These are phyloP conservation scores for Hibiscus tridactylites DNA, from an alignment of 345 rosid genomes.

Conservation along the genomic window DNA sequence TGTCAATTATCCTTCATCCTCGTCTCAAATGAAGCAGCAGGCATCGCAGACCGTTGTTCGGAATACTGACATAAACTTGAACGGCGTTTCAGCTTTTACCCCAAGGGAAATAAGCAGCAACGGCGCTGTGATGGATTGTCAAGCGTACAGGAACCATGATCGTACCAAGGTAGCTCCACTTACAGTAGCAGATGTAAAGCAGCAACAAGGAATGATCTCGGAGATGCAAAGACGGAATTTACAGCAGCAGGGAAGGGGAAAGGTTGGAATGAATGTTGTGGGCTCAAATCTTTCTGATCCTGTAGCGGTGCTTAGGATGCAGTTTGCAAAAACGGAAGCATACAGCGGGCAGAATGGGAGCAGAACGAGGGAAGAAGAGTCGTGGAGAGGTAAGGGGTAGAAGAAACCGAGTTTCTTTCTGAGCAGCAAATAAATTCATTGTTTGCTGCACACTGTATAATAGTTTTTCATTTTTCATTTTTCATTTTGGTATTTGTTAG, in stretches of 20 bases:
- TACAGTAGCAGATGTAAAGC: constrained; percentile 35
- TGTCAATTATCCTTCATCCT: constrained; percentile 25
- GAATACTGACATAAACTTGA: constrained; percentile 27
- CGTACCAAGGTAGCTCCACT: constrained; percentile 31
- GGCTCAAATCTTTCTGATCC: constrained; percentile 49
- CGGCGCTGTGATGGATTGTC: constrained; percentile 40
- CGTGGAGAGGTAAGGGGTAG: constrained; percentile 61
- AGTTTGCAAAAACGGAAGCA: constrained; percentile 41
- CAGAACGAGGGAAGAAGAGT: constrained; percentile 41
- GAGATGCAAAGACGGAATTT: constrained; percentile 41
- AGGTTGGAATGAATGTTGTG: constrained; percentile 40
- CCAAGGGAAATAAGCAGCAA: constrained; percentile 31
- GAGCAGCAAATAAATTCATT: constrained; percentile 12
- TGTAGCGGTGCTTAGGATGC: constrained; percentile 54
- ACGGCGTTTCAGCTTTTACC: constrained; percentile 26
- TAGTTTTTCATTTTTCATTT: constrained; percentile 24
- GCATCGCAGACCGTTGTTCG: constrained; percentile 27
- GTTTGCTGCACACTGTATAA: constrained; percentile 41
- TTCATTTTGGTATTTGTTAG: constrained; percentile 28
- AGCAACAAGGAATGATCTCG: constrained; percentile 8
- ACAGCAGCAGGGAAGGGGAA: constrained; percentile 6
- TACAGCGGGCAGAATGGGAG: constrained; percentile 34
- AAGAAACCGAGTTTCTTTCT: constrained; percentile 15
- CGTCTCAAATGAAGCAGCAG: constrained; percentile 36
- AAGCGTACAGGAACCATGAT: constrained; percentile 29